A percentile compares a stretch with the other conserved stretches of the same genome.
phyloP scores from a whole-genome alignment of 345 rosid genomes.

The Microthlaspi erraticum region DNA sequence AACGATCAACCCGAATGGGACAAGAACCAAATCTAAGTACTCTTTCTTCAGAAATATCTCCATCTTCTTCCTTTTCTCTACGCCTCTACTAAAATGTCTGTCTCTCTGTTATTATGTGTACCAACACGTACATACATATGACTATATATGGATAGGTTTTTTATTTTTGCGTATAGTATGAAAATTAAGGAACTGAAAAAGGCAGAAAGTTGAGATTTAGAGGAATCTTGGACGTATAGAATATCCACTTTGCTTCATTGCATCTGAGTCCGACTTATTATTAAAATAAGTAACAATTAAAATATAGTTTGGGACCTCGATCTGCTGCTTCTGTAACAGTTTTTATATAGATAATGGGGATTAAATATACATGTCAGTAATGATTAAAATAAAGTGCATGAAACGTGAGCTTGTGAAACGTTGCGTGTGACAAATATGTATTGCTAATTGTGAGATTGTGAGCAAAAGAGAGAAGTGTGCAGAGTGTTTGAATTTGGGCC shows the following conservation, averaged over 20 bases:
- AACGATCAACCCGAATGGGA: constrained; percentile 63
- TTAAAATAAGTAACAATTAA: not conserved
- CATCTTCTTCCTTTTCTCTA: constrained; percentile 28
- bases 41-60: constrained; percentile 57
- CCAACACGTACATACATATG: not conserved
- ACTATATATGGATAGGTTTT: not conserved
- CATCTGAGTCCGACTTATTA: constrained; percentile 12
- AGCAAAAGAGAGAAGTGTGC: not conserved
- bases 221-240: constrained; percentile 42
- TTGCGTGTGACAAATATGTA: not conserved
- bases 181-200: constrained; percentile 24
- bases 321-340: not conserved
- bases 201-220: constrained; percentile 33
- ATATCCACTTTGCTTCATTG: constrained; percentile 44
- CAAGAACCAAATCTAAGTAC: constrained; percentile 69
- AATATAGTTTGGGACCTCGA: not conserved
- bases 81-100: constrained; percentile 21
- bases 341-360: not conserved
- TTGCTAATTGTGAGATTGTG: not conserved
- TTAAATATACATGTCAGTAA: not conserved
- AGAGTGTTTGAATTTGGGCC: not conserved
- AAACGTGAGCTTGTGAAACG: not conserved
- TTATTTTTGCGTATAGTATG: constrained; percentile 13
- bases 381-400: not conserved
- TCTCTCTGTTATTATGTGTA: constrained; percentile 3